Conservation (phyloP, 1,284 basidiomycete species). For the Cryptococcus sp. region DNA sequence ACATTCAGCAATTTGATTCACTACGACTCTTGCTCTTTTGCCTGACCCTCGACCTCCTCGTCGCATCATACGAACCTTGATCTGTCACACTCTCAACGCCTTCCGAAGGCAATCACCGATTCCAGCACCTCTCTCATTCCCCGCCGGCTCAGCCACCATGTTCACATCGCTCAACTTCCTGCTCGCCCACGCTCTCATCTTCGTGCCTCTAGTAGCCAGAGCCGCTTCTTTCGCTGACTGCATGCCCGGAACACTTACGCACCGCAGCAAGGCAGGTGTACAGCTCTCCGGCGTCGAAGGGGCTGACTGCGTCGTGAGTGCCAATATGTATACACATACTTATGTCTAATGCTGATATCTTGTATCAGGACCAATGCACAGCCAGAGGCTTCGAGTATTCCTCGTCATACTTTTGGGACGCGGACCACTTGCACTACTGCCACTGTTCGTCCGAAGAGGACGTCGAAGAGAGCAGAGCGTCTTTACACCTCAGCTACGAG, state of each 20-base stretch:
- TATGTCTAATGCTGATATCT: neutral
- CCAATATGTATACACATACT: neutral
- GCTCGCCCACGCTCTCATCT: slow-evolving; percentile 1
- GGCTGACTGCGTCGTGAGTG: slow-evolving; percentile 11
- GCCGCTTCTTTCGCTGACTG: slow-evolving; percentile 16
- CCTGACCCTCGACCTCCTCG: no score
- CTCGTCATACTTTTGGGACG: slow-evolving; percentile 11
- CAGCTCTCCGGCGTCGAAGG: slow-evolving; percentile 6
- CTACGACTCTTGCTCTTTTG: no score
- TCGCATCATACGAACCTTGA: no score
- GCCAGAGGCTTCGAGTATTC: slow-evolving; percentile 14
- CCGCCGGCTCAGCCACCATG: neutral
- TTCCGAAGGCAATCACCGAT: neutral
- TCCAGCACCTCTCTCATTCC: neutral
- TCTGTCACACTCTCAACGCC: no score
- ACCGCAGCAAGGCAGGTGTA: neutral
- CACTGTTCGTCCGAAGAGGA: slow-evolving; percentile 3
- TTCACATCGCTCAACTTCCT: neutral
- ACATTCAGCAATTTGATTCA: no score
- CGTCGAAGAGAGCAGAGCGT: slow-evolving; percentile 1
- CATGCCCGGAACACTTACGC: slow-evolving; percentile 4
- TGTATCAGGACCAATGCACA: slow-evolving; percentile 11
- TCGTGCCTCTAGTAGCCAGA: neutral
- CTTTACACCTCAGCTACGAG: slow-evolving; percentile 10
- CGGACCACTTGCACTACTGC: slow-evolving; percentile 13